A percentile compares a stretch with the other conserved stretches of the same genome.
phyloP scores from a whole-genome alignment of 106 monocot species.

The Phalaenopsis aphrodite region DNA sequence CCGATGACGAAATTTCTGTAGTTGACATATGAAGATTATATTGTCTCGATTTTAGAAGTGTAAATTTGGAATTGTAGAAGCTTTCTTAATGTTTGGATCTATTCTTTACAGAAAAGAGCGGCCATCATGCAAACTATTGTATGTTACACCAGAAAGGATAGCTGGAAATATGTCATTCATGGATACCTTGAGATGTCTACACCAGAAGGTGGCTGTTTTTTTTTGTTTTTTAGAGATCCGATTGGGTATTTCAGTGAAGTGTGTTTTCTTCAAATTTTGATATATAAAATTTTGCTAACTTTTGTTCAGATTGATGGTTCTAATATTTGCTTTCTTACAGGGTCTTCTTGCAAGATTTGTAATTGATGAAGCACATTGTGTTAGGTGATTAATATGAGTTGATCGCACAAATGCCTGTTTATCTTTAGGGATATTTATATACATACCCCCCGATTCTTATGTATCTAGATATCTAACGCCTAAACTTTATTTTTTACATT shows the following conservation, averaged over 20 bases:
- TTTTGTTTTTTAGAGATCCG: neutral
- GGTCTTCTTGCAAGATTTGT: constrained; percentile 87
- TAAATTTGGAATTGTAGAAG: neutral
- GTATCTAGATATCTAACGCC: too few species aligned
- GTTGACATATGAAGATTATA: too few species aligned
- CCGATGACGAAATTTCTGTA: too few species aligned
- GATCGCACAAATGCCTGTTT: neutral
- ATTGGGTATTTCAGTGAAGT: neutral
- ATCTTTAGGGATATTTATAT: too few species aligned
- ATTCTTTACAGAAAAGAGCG: constrained; percentile 47
- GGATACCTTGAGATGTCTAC: constrained; percentile 44
- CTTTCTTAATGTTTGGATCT: neutral
- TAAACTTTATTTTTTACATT: too few species aligned
- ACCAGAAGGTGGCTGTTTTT: constrained; percentile 64
- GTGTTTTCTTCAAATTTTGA: neutral
- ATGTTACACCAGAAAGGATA: constrained; percentile 92
- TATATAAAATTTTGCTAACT: neutral
- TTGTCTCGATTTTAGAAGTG: neutral
- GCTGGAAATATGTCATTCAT: constrained; percentile 61
- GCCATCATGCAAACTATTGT: constrained; percentile 88
- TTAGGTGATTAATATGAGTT: constrained; percentile 52
- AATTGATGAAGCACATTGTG: constrained; percentile 95
- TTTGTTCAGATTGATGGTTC: neutral
- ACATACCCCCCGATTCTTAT: too few species aligned
- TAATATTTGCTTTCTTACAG: constrained; percentile 27